Evolutionary conservation across 495 filamentous ascomycete genomes (phyloP), one percentile per base, ranked within the genome.

Genomic region (Evansstolkia leycettana): DNA sequence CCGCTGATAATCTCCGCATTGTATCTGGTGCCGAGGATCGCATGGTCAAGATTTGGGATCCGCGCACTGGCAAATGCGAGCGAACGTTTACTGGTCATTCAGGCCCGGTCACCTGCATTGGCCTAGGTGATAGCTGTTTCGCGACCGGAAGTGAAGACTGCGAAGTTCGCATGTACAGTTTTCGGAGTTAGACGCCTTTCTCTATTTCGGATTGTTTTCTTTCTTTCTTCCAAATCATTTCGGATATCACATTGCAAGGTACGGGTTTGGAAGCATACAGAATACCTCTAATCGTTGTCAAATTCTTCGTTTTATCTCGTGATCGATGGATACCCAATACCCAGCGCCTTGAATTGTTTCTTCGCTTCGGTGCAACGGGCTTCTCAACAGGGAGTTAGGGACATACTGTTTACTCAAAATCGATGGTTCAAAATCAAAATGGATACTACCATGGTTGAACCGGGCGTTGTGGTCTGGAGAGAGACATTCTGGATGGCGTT

Each of bases 21-120:
- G 84, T 95, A 23, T 82, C 79, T 35, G 90, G 88, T 8, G 80
- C 83, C 23, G 80, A 95, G 56, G 90, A 99, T 58, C 75, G 82
- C 25, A 95, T 88, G 77, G 82, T 94, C 54, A 95, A 95, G 55
- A 80, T 92, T 25, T 98, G 92, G 92, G 89, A 96, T 60, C 78
- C 89, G 17, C 65, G 85, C 46, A 84, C 82, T 9, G 89, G 92
- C 3, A 84, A 79, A 41, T 94, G 87, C 53, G 84, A 94, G 54
- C 67, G 85, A 26, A 96, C 89, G 1, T 89, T 90, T 46, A 80
- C 82, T 12, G 88, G 87, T 1, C 92, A 96, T 49, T 67, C 76
- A 6, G 87, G 82, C 0, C 85, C 92, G 0, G 85, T 94, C n/a
- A 90, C 83, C 20, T 93, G 87, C 55, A 76, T 95, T 31, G 87